Evolutionary conservation across 2,329 filamentous ascomycete genomes (phyloP).

Genomic region (Paraphoma sp.): DNA sequence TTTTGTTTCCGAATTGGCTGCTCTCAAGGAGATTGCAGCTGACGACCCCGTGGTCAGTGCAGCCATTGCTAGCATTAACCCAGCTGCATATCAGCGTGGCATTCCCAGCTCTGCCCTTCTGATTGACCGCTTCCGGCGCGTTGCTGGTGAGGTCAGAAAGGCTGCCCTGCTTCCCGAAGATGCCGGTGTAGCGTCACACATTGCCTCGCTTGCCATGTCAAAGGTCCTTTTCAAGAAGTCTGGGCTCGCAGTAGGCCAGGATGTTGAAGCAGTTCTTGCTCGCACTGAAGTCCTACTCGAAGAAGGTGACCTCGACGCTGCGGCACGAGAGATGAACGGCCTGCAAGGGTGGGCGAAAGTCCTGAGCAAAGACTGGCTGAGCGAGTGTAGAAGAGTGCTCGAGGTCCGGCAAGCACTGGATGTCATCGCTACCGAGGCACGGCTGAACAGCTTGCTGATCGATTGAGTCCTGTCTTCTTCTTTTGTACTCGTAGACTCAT

Average conservation of each 20-base stretch:
- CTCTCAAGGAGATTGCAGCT: conserved; percentile 87
- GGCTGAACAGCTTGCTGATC: conserved; percentile 84
- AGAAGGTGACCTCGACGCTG: conserved; percentile 89
- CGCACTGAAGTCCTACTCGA: conserved; percentile 89
- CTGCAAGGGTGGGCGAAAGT: conserved; percentile 95
- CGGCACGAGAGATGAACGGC: conserved; percentile 93
- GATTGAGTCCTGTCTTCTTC: conserved; percentile 58
- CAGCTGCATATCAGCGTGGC: conserved; percentile 88
- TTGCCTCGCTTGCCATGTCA: conserved; percentile 86
- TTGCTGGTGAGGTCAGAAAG: conserved; percentile 91
- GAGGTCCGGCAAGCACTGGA: conserved; percentile 97
- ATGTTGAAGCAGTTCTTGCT: conserved; percentile 92
- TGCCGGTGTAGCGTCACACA: conserved; percentile 92
- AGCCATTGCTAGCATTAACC: conserved; percentile 96
- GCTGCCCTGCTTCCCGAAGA: conserved; percentile 90
- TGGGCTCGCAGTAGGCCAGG: conserved; percentile 75
- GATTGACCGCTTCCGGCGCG: conserved; percentile 93
- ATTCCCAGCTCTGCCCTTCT: conserved; percentile 84
- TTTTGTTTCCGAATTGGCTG: conserved; percentile 91
- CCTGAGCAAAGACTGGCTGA: conserved; percentile 90
- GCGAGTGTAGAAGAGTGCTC: conserved; percentile 86
- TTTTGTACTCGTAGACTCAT: conserved; percentile 5
- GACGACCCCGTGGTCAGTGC: conserved; percentile 88
- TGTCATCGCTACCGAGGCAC: conserved; percentile 89
- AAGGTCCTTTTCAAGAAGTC: conserved; percentile 96